Evolutionary conservation across 306 rosid species (phyloP).

Genomic region (Parietaria judaica): DNA sequence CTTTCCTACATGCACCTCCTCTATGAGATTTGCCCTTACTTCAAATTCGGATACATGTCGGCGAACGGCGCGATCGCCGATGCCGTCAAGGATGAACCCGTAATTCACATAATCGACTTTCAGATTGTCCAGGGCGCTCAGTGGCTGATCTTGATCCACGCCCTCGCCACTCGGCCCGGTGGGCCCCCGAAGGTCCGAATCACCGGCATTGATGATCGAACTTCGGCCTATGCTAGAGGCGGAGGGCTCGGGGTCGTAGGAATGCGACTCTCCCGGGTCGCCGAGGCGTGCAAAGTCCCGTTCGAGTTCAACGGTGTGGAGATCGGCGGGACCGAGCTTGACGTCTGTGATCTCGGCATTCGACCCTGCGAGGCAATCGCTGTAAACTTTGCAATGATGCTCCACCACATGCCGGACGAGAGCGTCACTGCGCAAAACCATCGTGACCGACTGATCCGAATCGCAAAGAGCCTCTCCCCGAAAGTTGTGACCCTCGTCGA

Average conservation of each 20-base stretch:
- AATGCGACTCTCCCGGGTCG: conserved; percentile 46
- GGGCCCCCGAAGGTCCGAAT: conserved; percentile 78
- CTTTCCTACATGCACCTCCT: conserved; percentile 75
- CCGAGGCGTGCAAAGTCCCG: conserved; percentile 51
- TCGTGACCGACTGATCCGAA: conserved; percentile 54
- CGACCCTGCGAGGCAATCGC: conserved; percentile 62
- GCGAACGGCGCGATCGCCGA: conserved; percentile 95
- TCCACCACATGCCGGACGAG: conserved; percentile 86
- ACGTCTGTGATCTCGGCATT: conserved; percentile 47
- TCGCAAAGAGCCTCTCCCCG: conserved; percentile 61
- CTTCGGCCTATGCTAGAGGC: conserved; percentile 66
- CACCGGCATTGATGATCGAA: conserved; percentile 65
- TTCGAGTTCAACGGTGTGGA: conserved; percentile 57
- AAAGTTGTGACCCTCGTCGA: conserved; percentile 88
- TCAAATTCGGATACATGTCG: conserved; percentile 83
- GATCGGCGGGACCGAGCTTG: conserved; percentile 38
- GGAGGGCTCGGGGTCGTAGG: conserved; percentile 71
- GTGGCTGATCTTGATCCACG: conserved; percentile 71
- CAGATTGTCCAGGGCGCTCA: conserved; percentile 82
- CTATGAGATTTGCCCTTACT: conserved; percentile 72
- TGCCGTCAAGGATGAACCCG: conserved; percentile 54
- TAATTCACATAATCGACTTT: conserved; percentile 80
- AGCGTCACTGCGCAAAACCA: conserved; percentile 48
- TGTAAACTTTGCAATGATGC: conserved; percentile 63
- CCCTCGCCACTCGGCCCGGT: conserved; percentile 59